These are phyloP conservation scores for Fusarium staphyleae DNA, from an alignment of 2,329 filamentous ascomycete genomes.

Conservation along the genomic window DNA sequence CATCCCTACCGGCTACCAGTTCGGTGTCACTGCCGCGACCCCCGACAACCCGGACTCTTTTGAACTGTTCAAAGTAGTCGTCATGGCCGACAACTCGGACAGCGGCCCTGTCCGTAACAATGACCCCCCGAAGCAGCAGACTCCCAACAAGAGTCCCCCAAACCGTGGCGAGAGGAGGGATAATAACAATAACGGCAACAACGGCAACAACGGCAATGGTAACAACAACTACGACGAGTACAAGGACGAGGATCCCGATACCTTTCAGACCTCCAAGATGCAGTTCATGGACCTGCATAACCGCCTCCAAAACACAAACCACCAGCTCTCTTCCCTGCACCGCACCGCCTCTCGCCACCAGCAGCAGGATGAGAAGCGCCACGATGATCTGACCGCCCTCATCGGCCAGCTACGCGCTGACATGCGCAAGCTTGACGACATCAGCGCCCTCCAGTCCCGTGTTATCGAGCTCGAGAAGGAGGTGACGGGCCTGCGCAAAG, in stretches of 20 bases:
- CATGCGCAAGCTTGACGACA: slow-evolving; percentile 55
- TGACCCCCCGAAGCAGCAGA: slow-evolving; percentile 43
- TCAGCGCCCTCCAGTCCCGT: slow-evolving; percentile 54
- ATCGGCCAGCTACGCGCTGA: slow-evolving; percentile 56
- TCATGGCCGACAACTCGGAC: slow-evolving; percentile 63
- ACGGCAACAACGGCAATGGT: slow-evolving; percentile 42
- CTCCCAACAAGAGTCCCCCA: slow-evolving; percentile 25
- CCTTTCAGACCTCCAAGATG: slow-evolving; percentile 57
- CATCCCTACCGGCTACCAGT: slow-evolving; percentile 81
- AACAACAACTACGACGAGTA: slow-evolving; percentile 49
- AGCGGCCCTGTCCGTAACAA: slow-evolving; percentile 41
- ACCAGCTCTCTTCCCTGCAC: slow-evolving; percentile 71
- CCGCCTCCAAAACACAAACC: slow-evolving; percentile 76
- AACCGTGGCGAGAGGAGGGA: slow-evolving; percentile 9
- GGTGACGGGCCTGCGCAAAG: slow-evolving; percentile 62
- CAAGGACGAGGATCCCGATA: slow-evolving; percentile 57
- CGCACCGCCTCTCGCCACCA: slow-evolving; percentile 60
- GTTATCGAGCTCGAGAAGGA: slow-evolving; percentile 64
- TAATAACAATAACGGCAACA: slow-evolving; percentile 40
- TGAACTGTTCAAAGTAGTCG: slow-evolving; percentile 86
- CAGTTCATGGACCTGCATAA: slow-evolving; percentile 89
- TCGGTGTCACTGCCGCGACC: slow-evolving; percentile 87
- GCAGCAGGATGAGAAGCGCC: slow-evolving; percentile 61
- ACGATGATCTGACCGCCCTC: slow-evolving; percentile 60
- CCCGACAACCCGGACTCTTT: slow-evolving; percentile 94